phyloP scores from a whole-genome alignment of 2,329 filamentous ascomycete species.

The Neopestalotiopsis clavispora region DNA sequence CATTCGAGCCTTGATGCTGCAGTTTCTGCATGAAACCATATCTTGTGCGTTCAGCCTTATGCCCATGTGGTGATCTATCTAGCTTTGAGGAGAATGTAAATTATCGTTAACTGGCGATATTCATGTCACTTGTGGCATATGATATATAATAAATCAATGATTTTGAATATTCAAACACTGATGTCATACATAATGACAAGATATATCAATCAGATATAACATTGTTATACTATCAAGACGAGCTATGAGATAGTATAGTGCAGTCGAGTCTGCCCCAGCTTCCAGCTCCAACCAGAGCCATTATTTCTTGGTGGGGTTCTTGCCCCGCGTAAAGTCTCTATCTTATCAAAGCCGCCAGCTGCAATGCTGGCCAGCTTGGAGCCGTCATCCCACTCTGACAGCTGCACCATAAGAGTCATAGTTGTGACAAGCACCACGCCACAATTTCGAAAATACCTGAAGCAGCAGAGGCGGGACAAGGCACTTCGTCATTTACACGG shows the following conservation, averaged over 20 bases:
- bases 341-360: conserved; percentile 13
- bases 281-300: neutral
- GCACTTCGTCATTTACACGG: neutral
- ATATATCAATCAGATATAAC: too few relatives aligned
- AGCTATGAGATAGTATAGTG: neutral
- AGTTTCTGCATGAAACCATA: neutral
- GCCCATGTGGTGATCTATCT: neutral
- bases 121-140: neutral
- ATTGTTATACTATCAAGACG: too few relatives aligned
- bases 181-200: neutral
- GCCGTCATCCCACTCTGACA: conserved; percentile 11
- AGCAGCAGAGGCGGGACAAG: neutral
- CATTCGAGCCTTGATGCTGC: neutral
- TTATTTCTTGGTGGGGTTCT: conserved; percentile 5
- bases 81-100: neutral
- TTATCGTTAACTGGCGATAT: neutral
- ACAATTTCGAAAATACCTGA: conserved; percentile 13
- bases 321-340: neutral
- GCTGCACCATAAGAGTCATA: conserved; percentile 4
- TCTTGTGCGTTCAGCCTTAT: neutral
- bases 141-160: neutral
- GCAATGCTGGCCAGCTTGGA: neutral
- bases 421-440: conserved; percentile 7
- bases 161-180: neutral
- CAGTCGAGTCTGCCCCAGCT: neutral